These are phyloP conservation scores for Acanthamoeba lugdunensis DNA, from an alignment of 208 protist genomes.

Conservation along the genomic window DNA sequence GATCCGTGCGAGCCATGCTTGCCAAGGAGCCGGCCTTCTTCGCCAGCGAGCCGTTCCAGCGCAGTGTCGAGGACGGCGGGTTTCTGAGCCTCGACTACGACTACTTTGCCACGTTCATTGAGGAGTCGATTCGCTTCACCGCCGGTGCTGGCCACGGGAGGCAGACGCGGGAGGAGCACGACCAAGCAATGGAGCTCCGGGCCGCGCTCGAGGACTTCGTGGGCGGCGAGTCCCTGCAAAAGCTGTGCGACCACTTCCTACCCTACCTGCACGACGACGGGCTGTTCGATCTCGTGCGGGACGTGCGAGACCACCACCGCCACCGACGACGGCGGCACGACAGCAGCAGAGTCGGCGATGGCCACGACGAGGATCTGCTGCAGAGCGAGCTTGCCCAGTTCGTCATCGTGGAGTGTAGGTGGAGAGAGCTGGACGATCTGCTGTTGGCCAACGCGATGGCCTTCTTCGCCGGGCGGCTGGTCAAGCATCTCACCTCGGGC, in stretches of 20 bases:
- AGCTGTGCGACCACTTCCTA: conserved; percentile 28
- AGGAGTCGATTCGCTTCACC: not conserved
- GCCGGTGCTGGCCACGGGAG: not conserved
- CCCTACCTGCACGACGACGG: conserved; percentile 5
- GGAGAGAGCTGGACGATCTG: not conserved
- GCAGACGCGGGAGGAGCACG: not conserved
- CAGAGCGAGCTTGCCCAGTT: not conserved
- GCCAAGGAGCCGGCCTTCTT: not conserved
- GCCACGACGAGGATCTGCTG: not conserved
- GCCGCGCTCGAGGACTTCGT: not conserved
- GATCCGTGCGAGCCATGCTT: not conserved
- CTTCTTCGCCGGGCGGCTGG: conserved; percentile 3
- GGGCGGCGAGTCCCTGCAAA: not conserved
- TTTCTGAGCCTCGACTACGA: conserved; percentile 18
- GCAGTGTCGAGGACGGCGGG: not conserved
- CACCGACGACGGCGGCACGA: not conserved
- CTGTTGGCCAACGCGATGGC: not conserved
- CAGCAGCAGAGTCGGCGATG: not conserved
- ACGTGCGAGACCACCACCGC: not conserved
- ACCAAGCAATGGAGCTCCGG: not conserved
- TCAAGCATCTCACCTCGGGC: not conserved
- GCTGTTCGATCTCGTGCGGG: not conserved
- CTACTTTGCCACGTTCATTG: conserved; percentile 1
- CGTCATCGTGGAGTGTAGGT: not conserved
- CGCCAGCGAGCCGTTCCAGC: not conserved